Evolutionary conservation across 2,329 filamentous ascomycete genomes (phyloP).

Genomic region (Rutstroemia sp.): DNA sequence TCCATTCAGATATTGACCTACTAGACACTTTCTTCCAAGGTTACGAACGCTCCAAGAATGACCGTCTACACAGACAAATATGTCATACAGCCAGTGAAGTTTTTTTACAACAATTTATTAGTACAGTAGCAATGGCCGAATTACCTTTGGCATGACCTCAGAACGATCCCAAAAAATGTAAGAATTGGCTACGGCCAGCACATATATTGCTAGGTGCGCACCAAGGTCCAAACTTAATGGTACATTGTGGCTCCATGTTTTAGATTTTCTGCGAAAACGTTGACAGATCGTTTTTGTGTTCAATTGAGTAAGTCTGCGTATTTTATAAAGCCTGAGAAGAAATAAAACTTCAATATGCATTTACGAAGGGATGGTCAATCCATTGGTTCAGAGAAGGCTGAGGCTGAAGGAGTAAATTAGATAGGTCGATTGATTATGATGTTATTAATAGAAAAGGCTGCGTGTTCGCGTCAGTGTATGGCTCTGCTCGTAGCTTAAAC

Average conservation of each 20-base stretch:
- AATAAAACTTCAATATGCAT: not conserved
- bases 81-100: too few relatives aligned
- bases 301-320: too few relatives aligned
- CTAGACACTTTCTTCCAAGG: too few relatives aligned
- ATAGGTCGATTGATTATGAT: not conserved
- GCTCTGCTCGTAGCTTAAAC: not conserved
- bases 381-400: not conserved
- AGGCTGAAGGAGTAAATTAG: slow-evolving; percentile 4
- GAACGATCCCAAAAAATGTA: not conserved
- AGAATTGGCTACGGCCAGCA: not conserved
- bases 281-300: too few relatives aligned
- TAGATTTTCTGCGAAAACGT: not conserved
- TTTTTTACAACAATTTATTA: too few relatives aligned
- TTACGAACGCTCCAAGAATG: too few relatives aligned
- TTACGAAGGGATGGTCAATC: not conserved
- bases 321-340: too few relatives aligned
- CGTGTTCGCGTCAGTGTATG: not conserved
- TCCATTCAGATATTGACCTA: too few relatives aligned
- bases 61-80: too few relatives aligned
- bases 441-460: slow-evolving; percentile 11
- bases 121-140: too few relatives aligned
- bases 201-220: not conserved
- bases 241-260: not conserved
- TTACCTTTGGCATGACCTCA: too few relatives aligned
- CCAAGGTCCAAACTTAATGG: not conserved